These are phyloP conservation scores for Brasilioporus rufonigricans DNA, from an alignment of 768 basidiomycete species.

Conservation along the genomic window DNA sequence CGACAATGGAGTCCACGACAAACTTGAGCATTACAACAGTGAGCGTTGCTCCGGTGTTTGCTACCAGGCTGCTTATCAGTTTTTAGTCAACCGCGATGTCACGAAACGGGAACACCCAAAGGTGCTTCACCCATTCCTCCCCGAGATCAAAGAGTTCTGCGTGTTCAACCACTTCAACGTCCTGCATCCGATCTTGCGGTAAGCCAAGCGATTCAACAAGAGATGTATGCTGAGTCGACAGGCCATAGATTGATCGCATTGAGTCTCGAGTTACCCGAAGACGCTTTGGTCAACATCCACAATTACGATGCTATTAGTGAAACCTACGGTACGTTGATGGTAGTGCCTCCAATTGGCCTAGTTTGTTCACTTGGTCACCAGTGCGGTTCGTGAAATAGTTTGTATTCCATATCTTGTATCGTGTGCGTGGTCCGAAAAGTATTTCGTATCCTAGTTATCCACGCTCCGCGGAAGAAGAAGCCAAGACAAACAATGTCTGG, in stretches of 20 bases:
- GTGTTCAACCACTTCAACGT: conserved; percentile 51
- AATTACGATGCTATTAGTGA: conserved; percentile 41
- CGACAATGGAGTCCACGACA: conserved; percentile 59
- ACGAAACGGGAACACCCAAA: conserved; percentile 48
- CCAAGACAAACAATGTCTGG: conserved; percentile 54
- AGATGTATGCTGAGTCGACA: not conserved
- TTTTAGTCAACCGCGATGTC: conserved; percentile 50
- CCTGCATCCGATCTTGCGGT: conserved; percentile 48
- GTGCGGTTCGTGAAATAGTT: conserved; percentile 70
- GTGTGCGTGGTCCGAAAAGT: not conserved
- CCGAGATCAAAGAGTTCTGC: conserved; percentile 50
- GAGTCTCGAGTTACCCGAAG: conserved; percentile 54
- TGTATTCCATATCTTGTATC: conserved; percentile 14
- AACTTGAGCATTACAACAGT: conserved; percentile 66
- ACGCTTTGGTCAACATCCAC: conserved; percentile 48
- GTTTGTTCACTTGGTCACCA: conserved; percentile 18
- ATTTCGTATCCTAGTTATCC: conserved; percentile 41
- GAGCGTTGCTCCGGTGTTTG: conserved; percentile 8
- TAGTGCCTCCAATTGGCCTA: not conserved
- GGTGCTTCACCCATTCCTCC: conserved; percentile 47
- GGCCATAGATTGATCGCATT: conserved; percentile 41
- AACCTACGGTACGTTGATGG: conserved; percentile 36
- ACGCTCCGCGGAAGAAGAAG: conserved; percentile 47
- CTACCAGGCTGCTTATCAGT: not conserved
- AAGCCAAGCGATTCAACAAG: not conserved